Percentiles rank a stretch among this genome's conserved stretches.
Conservation (phyloP, 768 basidiomycete genomes). For the Trametes punicea region DNA sequence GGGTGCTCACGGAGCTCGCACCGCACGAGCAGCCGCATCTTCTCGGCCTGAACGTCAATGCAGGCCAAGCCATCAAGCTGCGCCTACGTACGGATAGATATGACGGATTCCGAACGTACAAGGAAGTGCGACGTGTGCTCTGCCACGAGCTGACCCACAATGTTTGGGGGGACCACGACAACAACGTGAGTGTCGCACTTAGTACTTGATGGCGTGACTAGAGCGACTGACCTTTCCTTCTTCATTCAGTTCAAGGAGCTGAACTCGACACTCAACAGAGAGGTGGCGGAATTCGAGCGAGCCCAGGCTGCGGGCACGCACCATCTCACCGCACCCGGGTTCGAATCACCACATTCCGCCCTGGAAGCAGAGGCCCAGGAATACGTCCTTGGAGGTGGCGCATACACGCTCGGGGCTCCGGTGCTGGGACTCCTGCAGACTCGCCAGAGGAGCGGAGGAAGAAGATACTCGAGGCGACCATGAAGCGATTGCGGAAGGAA, state of each 20-base stretch:
- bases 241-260: slow-evolving; percentile 65
- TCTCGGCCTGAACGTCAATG: slow-evolving; percentile 64
- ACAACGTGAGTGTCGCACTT: slow-evolving; percentile 49
- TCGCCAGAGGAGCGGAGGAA: slow-evolving; percentile 56
- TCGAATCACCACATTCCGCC: slow-evolving; percentile 47
- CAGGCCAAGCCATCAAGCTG: slow-evolving; percentile 61
- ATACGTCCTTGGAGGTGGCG: slow-evolving; percentile 52
- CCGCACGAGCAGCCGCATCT: slow-evolving; percentile 71
- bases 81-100: slow-evolving; percentile 67
- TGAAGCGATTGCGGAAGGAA: slow-evolving; percentile 54
- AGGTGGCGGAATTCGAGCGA: slow-evolving; percentile 67
- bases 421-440: slow-evolving; percentile 30
- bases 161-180: slow-evolving; percentile 67
- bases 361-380: slow-evolving; percentile 54
- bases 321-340: slow-evolving; percentile 40
- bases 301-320: slow-evolving; percentile 52
- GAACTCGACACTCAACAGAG: slow-evolving; percentile 70
- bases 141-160: slow-evolving; percentile 81
- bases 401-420: slow-evolving; percentile 21
- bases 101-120: slow-evolving; percentile 68
- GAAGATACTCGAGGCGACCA: slow-evolving; percentile 57
- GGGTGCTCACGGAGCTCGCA: slow-evolving; percentile 70
- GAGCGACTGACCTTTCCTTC: background rate
- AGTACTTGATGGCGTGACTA: no score
- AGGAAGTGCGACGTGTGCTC: slow-evolving; percentile 60